Base-by-base conservation (phyloP, 2,329 filamentous ascomycete genomes). In the Curvularia verruculosa region DNA sequence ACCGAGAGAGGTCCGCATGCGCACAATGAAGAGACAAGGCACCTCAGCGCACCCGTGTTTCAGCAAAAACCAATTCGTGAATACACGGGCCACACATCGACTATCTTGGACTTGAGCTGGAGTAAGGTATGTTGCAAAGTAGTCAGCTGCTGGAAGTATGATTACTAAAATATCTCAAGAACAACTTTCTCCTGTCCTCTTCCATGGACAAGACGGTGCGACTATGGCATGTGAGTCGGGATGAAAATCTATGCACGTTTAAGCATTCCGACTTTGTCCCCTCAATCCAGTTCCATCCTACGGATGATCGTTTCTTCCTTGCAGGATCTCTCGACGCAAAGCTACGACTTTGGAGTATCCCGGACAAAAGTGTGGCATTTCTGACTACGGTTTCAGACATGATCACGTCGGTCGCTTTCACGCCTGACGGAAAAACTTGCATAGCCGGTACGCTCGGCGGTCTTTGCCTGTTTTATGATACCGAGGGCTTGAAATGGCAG, bases 201-300 rank as follows among this genome's bases (percentile, higher is more conserved):
- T 96, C 93, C 0, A 97, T 98, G 92, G 95, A 99, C 75, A 97
- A 97, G 80, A 96, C 93, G 0, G 95, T 99, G 12, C 86, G 92
- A 13, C 77, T 99, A 46, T 99, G 95, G 94, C 95, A 99, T 76
- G 83, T 95, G 60, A 94, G 86, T 71, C 84, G 94, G 50, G 77
- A 84, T 3, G 93, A 98, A 70, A 97, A 92, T 69, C 82, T 99
- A 0, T 96, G 92, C 76, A 92, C 90, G 1, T 99, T 98, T 79
- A 91, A 93, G 68, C 95, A 98, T 76, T 91, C 88, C 67, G 95
- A 99, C 73, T 92, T 97, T 67, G 94, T 98, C 45, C 96, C 95
- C 0, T 94, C 92, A 1, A 93, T 99, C 48, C 87, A 91, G 36
- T 99, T 99, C 65, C 95, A 99, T 73, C 95, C 95, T 0, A 88